Percentiles rank a stretch among this genome's conserved stretches.
Evolutionary conservation across 2,329 filamentous ascomycete species (phyloP).

Genomic region (Penicillium sp.): DNA sequence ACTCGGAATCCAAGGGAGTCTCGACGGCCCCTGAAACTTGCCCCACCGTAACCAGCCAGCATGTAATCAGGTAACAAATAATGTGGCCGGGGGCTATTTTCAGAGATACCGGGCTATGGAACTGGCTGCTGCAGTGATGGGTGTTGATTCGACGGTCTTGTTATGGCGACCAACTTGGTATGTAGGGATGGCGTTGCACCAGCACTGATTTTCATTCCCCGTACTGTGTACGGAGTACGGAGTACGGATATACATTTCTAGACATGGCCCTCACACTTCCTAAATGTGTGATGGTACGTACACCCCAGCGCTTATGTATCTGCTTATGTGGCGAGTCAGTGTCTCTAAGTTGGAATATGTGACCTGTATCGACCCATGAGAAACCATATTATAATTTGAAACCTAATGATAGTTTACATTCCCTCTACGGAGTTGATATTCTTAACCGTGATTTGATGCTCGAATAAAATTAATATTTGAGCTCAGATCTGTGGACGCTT

Average conservation of each 20-base stretch:
- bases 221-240: constrained; percentile 8
- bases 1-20: constrained; percentile 19
- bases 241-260: neutral
- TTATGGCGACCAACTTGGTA: constrained; percentile 20
- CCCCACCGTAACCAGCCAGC: constrained; percentile 16
- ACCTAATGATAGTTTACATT: neutral
- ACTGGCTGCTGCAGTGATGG: neutral
- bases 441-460: neutral
- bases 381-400: neutral
- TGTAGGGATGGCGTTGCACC: constrained; percentile 24
- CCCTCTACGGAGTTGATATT: neutral
- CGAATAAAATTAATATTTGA: neutral
- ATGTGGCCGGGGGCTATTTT: constrained; percentile 9
- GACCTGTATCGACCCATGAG: neutral
- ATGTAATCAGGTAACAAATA: constrained; percentile 17
- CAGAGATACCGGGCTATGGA: constrained; percentile 8
- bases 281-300: neutral
- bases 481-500: neutral
- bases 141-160: constrained; percentile 16
- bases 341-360: neutral
- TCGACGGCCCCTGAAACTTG: constrained; percentile 27
- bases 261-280: neutral
- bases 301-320: neutral
- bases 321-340: neutral
- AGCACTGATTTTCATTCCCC: constrained; percentile 20